Evolutionary conservation across 2,329 filamentous ascomycete genomes (phyloP).

Genomic region (Stemphylium beticola): DNA sequence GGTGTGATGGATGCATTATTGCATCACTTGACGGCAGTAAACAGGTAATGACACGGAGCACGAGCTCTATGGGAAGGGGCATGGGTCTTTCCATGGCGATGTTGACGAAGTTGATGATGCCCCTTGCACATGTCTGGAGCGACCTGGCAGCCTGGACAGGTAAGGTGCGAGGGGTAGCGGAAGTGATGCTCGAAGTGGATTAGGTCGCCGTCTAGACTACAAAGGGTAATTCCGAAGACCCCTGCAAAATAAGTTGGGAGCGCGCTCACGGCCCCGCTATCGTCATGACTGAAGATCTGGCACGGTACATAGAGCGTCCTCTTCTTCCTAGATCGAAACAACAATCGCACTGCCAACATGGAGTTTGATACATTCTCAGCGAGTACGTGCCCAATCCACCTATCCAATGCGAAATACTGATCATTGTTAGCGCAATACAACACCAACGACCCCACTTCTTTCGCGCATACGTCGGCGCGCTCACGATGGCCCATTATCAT

Average conservation of each 20-base stretch:
- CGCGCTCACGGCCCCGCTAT: neutral
- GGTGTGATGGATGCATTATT: no score
- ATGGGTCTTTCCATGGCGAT: no score
- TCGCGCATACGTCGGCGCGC: conserved; percentile 82
- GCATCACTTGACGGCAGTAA: no score
- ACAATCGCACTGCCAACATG: conserved; percentile 11
- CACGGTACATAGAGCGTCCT: neutral
- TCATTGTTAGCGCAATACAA: conserved; percentile 68
- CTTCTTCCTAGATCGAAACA: neutral
- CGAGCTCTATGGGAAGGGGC: no score
- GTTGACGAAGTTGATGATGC: no score
- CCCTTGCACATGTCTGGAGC: no score
- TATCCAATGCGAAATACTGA: neutral
- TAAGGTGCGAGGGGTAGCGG: neutral
- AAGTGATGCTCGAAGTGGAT: neutral
- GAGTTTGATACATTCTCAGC: conserved; percentile 33
- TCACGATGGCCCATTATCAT: conserved; percentile 94
- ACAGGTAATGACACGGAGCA: no score
- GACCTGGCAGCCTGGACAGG: no score
- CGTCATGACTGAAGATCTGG: neutral
- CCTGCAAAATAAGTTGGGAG: conserved; percentile 2
- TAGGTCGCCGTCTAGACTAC: neutral
- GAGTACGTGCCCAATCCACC: neutral
- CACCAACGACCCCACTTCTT: conserved; percentile 83
- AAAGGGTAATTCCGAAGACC: neutral